Evolutionary conservation across 352 stramenopile genomes (phyloP).

Genomic region (Thalassiosira livingstoniorum): DNA sequence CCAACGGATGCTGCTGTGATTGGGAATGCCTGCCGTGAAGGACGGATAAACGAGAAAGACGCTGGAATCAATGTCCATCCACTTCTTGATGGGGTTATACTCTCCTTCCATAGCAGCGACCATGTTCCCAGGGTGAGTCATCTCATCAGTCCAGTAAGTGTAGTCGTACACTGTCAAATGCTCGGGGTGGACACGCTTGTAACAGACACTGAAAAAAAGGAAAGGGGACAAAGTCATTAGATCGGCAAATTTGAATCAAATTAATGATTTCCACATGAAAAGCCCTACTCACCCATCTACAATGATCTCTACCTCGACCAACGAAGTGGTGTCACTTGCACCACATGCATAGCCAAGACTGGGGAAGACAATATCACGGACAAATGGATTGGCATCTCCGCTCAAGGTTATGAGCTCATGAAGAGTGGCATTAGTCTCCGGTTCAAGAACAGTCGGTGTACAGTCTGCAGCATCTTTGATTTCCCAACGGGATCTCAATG

Average conservation of each 20-base stretch:
- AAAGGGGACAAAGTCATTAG: too few species aligned
- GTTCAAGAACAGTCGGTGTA: slow-evolving; percentile 37
- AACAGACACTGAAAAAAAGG: slow-evolving; percentile 60
- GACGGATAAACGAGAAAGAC: slow-evolving; percentile 42
- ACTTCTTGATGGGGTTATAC: slow-evolving; percentile 69
- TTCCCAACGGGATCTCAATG: slow-evolving; percentile 62
- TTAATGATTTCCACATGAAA: too few species aligned
- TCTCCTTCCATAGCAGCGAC: slow-evolving; percentile 53
- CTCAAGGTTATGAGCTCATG: slow-evolving; percentile 37
- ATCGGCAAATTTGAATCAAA: too few species aligned
- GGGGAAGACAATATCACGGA: slow-evolving; percentile 66
- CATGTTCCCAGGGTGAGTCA: slow-evolving; percentile 71
- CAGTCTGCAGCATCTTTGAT: slow-evolving; percentile 51
- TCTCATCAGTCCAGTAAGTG: slow-evolving; percentile 66
- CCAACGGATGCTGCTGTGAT: slow-evolving; percentile 46
- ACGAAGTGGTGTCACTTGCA: slow-evolving; percentile 9
- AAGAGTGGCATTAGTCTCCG: slow-evolving; percentile 54
- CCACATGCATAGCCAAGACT: slow-evolving; percentile 40
- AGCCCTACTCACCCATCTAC: too few species aligned
- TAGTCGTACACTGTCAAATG: slow-evolving; percentile 71
- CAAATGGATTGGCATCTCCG: slow-evolving; percentile 57
- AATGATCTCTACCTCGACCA: slow-evolving; percentile 54
- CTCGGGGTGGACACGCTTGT: slow-evolving; percentile 67
- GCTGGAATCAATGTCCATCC: slow-evolving; percentile 52
- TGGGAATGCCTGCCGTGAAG: background rate